These are phyloP conservation scores for Ophiocordyceps robertsii DNA, from an alignment of 2,329 filamentous ascomycete genomes.

Conservation along the genomic window DNA sequence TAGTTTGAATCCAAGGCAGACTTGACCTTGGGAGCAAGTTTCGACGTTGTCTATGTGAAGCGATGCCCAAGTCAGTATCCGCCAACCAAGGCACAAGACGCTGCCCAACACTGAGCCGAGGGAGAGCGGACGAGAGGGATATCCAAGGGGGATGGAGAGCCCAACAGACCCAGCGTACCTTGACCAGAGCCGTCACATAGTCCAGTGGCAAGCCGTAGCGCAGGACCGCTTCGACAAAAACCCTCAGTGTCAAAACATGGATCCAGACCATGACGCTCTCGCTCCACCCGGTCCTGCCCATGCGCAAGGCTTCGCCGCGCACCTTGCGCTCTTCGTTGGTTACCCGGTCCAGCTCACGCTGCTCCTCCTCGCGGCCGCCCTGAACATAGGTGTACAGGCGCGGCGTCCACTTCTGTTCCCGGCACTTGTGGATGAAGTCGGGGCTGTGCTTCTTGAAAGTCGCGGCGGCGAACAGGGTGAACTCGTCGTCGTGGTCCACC, in stretches of 20 bases:
- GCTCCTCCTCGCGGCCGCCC: constrained; percentile 79
- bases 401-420: constrained; percentile 89
- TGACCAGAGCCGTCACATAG: constrained; percentile 72
- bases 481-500: constrained; percentile 79
- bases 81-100: too few species aligned
- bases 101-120: neutral
- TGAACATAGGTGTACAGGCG: constrained; percentile 89
- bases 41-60: constrained; percentile 57
- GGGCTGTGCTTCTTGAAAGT: constrained; percentile 82
- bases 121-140: constrained; percentile 5
- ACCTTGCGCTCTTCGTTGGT: constrained; percentile 78
- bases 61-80: neutral
- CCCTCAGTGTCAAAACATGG: constrained; percentile 77
- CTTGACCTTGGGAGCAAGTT: constrained; percentile 67
- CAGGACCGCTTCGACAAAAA: constrained; percentile 97
- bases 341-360: constrained; percentile 71
- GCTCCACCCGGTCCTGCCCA: constrained; percentile 86
- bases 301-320: constrained; percentile 79
- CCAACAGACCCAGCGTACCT: constrained; percentile 41
- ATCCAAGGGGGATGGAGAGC: neutral
- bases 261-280: constrained; percentile 95
- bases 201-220: constrained; percentile 86
- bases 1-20: constrained; percentile 69
- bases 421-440: constrained; percentile 84
- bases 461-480: constrained; percentile 74